Conservation (phyloP, 2,329 filamentous ascomycete genomes). For the Pseudogymnoascus sp. region DNA sequence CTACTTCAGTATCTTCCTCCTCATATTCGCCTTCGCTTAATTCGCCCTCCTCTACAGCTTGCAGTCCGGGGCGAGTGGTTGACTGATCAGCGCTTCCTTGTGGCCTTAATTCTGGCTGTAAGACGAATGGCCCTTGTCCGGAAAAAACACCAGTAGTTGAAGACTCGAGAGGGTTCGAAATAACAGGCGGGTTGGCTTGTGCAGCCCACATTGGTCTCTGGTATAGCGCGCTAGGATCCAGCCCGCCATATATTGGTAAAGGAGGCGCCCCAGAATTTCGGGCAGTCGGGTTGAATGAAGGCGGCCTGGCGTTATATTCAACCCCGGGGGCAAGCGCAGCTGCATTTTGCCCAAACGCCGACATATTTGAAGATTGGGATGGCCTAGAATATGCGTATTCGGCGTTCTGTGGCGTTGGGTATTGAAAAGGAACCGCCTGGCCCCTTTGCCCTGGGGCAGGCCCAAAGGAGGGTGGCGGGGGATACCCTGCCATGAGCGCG, state of each 20-base stretch:
- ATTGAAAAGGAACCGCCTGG: background rate
- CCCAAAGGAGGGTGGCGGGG: constrained; percentile 37
- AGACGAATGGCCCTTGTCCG: background rate
- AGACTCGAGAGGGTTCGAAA: background rate
- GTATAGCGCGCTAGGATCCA: constrained; percentile 19
- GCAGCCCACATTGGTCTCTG: background rate
- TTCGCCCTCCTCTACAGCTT: constrained; percentile 62
- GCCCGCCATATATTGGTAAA: constrained; percentile 26
- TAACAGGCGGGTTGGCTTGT: background rate
- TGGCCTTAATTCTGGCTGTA: background rate
- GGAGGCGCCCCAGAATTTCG: constrained; percentile 23
- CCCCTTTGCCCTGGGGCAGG: constrained; percentile 16
- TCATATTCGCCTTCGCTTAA: constrained; percentile 62
- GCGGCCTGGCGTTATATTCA: background rate
- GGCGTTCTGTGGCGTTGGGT: background rate
- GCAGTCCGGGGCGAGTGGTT: constrained; percentile 11
- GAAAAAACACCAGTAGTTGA: background rate
- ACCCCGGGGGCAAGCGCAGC: background rate
- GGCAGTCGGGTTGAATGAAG: constrained; percentile 22
- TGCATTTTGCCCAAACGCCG: constrained; percentile 25
- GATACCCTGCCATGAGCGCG: constrained; percentile 40
- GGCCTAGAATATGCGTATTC: constrained; percentile 18
- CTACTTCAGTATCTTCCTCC: constrained; percentile 28
- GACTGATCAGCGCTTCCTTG: background rate
- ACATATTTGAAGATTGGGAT: constrained; percentile 19